phyloP scores from a whole-genome alignment of 1,284 basidiomycete species.

The Omphalotus olearius region DNA sequence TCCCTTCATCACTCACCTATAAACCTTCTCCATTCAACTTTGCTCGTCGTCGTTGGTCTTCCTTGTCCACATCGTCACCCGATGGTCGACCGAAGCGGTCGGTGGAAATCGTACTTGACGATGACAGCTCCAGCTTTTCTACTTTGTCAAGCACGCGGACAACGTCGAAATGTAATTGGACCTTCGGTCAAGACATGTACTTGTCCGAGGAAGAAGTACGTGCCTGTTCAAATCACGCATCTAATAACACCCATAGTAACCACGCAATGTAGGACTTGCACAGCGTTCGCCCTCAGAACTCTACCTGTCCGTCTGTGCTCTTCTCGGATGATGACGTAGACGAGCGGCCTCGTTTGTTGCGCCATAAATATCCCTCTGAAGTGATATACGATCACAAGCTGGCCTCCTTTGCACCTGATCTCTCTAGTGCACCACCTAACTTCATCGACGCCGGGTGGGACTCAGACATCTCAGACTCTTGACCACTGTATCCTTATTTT shows the following conservation, averaged over 20 bases:
- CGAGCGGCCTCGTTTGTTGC: slow-evolving; percentile 2
- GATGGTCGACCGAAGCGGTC: slow-evolving; percentile 6
- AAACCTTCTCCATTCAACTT: slow-evolving; percentile 52
- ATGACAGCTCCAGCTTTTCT: slow-evolving; percentile 17
- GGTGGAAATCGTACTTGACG: slow-evolving; percentile 22
- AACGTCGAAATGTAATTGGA: not conserved
- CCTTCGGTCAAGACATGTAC: slow-evolving; percentile 8
- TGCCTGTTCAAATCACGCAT: slow-evolving; percentile 18
- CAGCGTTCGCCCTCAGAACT: slow-evolving; percentile 25
- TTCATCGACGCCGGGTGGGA: slow-evolving; percentile 60
- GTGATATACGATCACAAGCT: slow-evolving; percentile 33
- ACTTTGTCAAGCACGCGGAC: not conserved
- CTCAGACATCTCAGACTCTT: slow-evolving; percentile 10
- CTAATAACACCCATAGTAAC: slow-evolving; percentile 13
- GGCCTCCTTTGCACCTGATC: slow-evolving; percentile 33
- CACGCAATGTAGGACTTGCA: slow-evolving; percentile 21
- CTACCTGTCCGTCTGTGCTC: not conserved
- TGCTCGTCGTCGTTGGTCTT: slow-evolving; percentile 49
- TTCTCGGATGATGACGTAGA: not conserved
- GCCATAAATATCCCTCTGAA: slow-evolving; percentile 18
- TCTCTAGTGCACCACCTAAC: slow-evolving; percentile 36
- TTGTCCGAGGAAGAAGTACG: slow-evolving; percentile 25
- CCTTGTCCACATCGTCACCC: slow-evolving; percentile 25
- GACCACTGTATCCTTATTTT: slow-evolving; percentile 13
- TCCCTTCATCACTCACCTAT: slow-evolving; percentile 28